Base-by-base conservation (phyloP, 2,329 filamentous ascomycete genomes). In the Corinectria fuckeliana region DNA sequence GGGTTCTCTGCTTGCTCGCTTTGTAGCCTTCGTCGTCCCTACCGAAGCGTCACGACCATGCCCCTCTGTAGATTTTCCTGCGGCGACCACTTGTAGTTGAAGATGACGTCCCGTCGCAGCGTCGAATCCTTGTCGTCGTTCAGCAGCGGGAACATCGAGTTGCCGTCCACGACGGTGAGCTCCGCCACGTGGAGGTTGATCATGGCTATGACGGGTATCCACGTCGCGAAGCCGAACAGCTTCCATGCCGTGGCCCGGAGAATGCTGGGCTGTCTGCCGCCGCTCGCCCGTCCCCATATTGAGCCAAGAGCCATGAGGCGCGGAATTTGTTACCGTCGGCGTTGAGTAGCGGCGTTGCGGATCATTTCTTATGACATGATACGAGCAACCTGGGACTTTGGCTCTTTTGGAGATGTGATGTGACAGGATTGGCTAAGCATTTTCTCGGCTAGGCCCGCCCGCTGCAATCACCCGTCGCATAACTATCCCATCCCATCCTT, bases 61-160 rank as follows among this genome's bases (percentile, higher is more conserved):
- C 91, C 91, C 61, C 90, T 82, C 71, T 85, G 77, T 34, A 93
- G 70, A 25, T 82, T 79, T 45, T 84, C 76, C 58, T 83, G 81
- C 21, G 86, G 81, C 60, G 83, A 82, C 74, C 83, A 82, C 71
- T 88, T 89, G 69, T 79, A 82, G 55, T 82, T 85, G 63, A 88
- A 73, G 28, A 87, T 83, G n/a, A 85, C 60, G 62, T 90, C 87
- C 50, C 81, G 74, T 34, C 75, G 72, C 62, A 78, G 78, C 58
- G 80, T 86, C 68, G 82, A 80, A 70, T 88, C 80, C 69, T 81
- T 88, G 51, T 88, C 84, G 58, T 86, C 80, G 69, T 93, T 93
- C 54, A 94, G 78, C 61, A 88, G 89, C 1, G 91, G 91, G 55
- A 89, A 89, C 91, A 95, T 95, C 18, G 89, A 92, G 18, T 80